Percentiles rank a stretch among this genome's conserved stretches.
These are phyloP conservation scores for Aspergillus incahuasiensis DNA, from an alignment of 495 filamentous ascomycete species.

Conservation along the genomic window DNA sequence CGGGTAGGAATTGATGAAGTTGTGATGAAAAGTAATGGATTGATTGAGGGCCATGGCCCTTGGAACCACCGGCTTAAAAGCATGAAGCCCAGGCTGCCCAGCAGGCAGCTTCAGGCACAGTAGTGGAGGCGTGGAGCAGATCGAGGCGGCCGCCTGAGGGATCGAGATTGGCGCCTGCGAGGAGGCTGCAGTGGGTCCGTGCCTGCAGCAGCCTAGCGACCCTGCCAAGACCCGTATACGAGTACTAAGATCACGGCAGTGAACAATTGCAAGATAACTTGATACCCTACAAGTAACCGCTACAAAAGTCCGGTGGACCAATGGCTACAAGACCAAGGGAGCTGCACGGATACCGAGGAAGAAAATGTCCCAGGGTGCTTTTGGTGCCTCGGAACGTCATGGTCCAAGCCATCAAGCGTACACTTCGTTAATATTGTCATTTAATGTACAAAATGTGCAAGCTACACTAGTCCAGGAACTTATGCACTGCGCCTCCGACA, in stretches of 20 bases:
- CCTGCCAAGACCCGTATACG: not conserved
- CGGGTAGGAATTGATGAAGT: not conserved
- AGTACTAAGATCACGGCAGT: no score
- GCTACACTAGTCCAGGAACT: slow-evolving; percentile 55
- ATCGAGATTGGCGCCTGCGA: not conserved
- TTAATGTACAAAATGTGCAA: not conserved
- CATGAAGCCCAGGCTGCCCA: not conserved
- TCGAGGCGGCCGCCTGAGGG: not conserved
- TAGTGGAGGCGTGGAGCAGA: not conserved
- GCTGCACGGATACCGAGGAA: no score
- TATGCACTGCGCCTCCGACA: slow-evolving; percentile 75
- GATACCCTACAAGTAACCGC: no score
- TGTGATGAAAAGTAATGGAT: not conserved
- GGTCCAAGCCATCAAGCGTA: not conserved
- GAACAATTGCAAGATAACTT: no score
- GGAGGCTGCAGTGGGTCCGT: not conserved
- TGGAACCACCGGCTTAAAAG: not conserved
- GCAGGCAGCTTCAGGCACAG: not conserved
- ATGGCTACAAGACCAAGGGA: no score
- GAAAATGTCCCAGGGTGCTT: no score
- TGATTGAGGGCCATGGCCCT: not conserved
- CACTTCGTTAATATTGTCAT: not conserved
- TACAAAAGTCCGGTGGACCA: no score
- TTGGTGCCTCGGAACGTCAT: no score
- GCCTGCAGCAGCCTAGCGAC: no score